Percentiles rank a stretch among this genome's conserved stretches.
Evolutionary conservation across 768 basidiomycete species (phyloP).

Genomic region (Trametopsis cervina): DNA sequence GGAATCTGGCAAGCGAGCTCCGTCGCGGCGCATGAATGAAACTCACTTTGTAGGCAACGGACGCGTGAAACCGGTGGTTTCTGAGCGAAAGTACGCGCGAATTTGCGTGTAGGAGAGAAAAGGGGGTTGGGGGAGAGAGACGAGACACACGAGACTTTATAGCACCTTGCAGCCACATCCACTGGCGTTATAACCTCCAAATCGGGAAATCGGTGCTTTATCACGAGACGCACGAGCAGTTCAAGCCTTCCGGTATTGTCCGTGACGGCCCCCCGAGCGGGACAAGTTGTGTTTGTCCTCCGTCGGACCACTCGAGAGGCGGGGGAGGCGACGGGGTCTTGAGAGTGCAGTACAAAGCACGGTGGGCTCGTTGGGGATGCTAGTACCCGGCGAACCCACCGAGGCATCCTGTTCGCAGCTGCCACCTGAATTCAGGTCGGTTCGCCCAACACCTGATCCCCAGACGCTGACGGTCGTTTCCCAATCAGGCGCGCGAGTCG

Average conservation of each 20-base stretch:
- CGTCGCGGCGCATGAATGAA: neutral
- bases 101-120: constrained; percentile 4
- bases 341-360: too few relatives aligned
- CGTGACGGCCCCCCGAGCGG: constrained; percentile 18
- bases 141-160: constrained; percentile 13
- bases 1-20: neutral
- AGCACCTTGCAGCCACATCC: constrained; percentile 13
- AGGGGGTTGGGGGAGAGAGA: constrained; percentile 5
- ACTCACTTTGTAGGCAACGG: constrained; percentile 1
- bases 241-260: constrained; percentile 13
- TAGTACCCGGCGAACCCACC: neutral
- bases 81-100: neutral
- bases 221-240: constrained; percentile 9
- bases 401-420: neutral
- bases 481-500: neutral
- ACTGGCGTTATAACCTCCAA: constrained; percentile 8
- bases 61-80: neutral
- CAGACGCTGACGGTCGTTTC: neutral
- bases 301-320: neutral
- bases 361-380: neutral
- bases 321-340: neutral
- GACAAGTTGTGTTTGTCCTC: neutral
- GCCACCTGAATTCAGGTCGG: neutral
- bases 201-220: constrained; percentile 9
- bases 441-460: neutral